Percentiles rank a stretch among this genome's conserved stretches.
Conservation (phyloP, 2,329 filamentous ascomycete species). For the Dendrostoma leiphaemia region DNA sequence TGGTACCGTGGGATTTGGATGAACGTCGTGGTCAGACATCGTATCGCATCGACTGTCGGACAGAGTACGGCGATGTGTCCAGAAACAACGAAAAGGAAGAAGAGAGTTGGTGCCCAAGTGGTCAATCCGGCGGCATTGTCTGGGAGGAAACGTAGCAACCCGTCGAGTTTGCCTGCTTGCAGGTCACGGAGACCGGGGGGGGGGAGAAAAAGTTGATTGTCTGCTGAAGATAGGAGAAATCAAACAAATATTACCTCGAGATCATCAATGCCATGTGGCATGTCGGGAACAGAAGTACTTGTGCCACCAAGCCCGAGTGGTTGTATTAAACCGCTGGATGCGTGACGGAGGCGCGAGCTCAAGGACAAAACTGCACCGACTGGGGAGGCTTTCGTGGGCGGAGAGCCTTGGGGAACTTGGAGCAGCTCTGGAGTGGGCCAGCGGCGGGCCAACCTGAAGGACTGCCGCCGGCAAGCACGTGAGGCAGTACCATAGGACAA, state of each 20-base stretch:
- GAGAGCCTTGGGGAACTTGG: background rate
- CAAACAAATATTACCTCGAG: background rate
- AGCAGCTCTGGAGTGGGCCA: background rate
- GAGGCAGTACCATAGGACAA: too few species aligned
- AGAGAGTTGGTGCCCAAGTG: too few species aligned
- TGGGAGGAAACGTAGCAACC: background rate
- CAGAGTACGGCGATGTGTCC: background rate
- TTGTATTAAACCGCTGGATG: too few species aligned
- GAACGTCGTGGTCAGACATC: background rate
- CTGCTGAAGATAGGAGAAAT: background rate
- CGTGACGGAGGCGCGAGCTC: background rate
- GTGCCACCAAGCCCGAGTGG: background rate
- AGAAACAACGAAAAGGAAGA: too few species aligned
- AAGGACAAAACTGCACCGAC: background rate
- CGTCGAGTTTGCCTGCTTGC: background rate
- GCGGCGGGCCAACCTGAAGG: too few species aligned
- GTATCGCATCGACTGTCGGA: background rate
- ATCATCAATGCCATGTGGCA: too few species aligned
- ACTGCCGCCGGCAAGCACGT: background rate
- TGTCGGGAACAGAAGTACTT: background rate
- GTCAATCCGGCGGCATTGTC: slow-evolving; percentile 3
- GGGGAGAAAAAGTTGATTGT: background rate
- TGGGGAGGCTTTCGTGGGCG: background rate
- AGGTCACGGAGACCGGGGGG: background rate
- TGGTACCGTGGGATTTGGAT: background rate